Conservation (phyloP, 75 land plant genomes). For the Chamaecyparis obtusa region DNA sequence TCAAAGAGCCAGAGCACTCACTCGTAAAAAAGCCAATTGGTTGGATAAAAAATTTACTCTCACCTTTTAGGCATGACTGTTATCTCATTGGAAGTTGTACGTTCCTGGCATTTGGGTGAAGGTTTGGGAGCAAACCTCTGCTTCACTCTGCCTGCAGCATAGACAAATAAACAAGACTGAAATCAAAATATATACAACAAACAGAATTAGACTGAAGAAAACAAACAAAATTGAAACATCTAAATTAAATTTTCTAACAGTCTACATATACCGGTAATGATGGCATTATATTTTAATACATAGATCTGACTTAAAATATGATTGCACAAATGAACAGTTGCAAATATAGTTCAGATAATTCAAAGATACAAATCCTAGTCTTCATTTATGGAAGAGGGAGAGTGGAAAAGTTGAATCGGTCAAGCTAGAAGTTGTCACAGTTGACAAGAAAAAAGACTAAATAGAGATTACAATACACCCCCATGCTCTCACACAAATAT, state of each 20-base stretch:
- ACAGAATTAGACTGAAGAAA: not conserved
- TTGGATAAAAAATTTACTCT: not conserved
- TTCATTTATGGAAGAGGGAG: not conserved
- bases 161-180: not conserved
- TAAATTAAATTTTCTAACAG: not conserved
- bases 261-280: not conserved
- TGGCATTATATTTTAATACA: too few species aligned
- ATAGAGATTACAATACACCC: too few species aligned
- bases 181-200: not conserved
- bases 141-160: slow-evolving; percentile 6
- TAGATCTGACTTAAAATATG: not conserved
- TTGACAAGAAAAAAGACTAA: too few species aligned
- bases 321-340: not conserved
- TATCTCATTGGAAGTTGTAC: not conserved
- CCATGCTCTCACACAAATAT: too few species aligned
- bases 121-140: not conserved
- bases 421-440: not conserved
- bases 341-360: not conserved
- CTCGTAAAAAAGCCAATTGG: not conserved
- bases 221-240: not conserved
- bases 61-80: not conserved
- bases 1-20: not conserved
- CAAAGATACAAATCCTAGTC: not conserved
- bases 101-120: not conserved
- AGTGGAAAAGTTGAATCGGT: not conserved